Evolutionary conservation across 2,329 filamentous ascomycete species (phyloP).

Genomic region (Fonsecaea monophora): DNA sequence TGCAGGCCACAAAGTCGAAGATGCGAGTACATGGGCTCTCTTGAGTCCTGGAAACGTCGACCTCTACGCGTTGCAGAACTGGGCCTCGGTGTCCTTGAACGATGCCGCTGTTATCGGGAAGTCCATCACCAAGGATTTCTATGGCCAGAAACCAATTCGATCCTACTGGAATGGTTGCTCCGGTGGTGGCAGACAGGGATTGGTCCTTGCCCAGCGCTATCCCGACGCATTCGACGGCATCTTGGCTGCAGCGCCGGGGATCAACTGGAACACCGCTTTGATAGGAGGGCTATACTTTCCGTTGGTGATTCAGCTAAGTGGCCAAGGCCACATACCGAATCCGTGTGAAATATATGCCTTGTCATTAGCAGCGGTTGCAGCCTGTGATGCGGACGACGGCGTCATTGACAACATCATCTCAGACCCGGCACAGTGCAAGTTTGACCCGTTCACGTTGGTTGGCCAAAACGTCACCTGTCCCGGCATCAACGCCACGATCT

Average conservation of each 20-base stretch:
- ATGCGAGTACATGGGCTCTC: slow-evolving; percentile 14
- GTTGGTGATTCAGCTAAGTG: background rate
- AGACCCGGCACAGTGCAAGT: slow-evolving; percentile 23
- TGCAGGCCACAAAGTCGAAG: slow-evolving; percentile 22
- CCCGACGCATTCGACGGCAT: slow-evolving; percentile 23
- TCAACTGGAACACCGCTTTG: background rate
- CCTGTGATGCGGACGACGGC: slow-evolving; percentile 41
- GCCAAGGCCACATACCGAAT: slow-evolving; percentile 25
- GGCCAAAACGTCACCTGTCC: background rate
- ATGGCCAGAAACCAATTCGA: slow-evolving; percentile 14
- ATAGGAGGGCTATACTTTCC: background rate
- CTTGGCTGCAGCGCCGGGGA: background rate
- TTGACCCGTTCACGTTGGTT: slow-evolving; percentile 20
- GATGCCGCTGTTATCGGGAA: slow-evolving; percentile 46
- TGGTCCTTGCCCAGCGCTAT: slow-evolving; percentile 51
- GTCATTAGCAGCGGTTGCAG: slow-evolving; percentile 44
- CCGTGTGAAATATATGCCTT: slow-evolving; percentile 47
- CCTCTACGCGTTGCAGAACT: slow-evolving; percentile 45
- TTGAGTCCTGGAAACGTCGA: slow-evolving; percentile 44
- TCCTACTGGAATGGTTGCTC: slow-evolving; percentile 66
- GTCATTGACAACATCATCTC: slow-evolving; percentile 40
- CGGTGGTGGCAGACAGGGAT: slow-evolving; percentile 65
- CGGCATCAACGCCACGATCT: background rate
- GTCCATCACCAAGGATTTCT: slow-evolving; percentile 21
- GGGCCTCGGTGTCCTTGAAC: slow-evolving; percentile 43